phyloP scores from a whole-genome alignment of 164 flowering plant species.

The Vitis vinifera region DNA sequence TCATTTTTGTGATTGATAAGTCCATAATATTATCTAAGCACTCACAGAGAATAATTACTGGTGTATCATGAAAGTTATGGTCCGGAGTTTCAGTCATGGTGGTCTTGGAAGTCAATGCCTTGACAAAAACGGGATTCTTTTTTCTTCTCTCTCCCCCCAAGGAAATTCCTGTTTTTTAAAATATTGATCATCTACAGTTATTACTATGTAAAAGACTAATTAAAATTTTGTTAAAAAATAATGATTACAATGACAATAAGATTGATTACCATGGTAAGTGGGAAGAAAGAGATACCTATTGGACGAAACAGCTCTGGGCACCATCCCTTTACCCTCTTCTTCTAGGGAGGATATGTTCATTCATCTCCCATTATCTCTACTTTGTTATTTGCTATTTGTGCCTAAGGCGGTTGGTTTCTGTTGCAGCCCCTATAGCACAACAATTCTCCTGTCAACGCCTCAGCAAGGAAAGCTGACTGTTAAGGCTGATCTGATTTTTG shows the following conservation, averaged over 20 bases:
- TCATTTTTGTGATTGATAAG: conserved; percentile 1
- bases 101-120: background rate
- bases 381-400: conserved; percentile 3
- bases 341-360: background rate
- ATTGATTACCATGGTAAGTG: background rate
- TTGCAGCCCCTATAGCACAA: conserved; percentile 79
- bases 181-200: background rate
- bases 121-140: background rate
- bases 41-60: background rate
- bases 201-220: background rate
- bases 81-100: background rate
- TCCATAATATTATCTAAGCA: background rate
- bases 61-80: no score
- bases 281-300: background rate
- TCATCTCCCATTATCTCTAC: background rate
- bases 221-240: background rate
- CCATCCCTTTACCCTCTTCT: background rate
- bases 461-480: conserved; percentile 70
- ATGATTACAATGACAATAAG: background rate
- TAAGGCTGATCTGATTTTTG: conserved; percentile 76
- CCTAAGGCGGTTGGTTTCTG: conserved; percentile 2
- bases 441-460: conserved; percentile 51
- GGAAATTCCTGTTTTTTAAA: background rate
- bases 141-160: background rate
- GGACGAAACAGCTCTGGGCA: background rate